A percentile compares a stretch with the other conserved stretches of the same genome.
Conservation (phyloP, 805 yeast species). For the Candida golubevii region DNA sequence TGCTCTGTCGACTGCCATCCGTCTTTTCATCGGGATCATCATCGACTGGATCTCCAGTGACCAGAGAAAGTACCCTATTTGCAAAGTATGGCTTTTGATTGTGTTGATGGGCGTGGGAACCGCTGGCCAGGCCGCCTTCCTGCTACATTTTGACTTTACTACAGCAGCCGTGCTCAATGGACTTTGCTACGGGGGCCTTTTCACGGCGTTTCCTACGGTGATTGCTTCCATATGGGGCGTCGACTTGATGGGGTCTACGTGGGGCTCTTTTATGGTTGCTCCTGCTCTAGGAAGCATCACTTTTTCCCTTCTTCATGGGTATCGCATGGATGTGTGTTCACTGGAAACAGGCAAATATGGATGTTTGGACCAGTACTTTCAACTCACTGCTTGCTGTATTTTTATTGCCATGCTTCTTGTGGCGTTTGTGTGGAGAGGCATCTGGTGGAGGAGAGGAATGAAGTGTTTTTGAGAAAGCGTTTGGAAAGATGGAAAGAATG, state of each 20-base stretch:
- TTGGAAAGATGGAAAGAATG: not conserved
- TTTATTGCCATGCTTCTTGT: constrained; percentile 23
- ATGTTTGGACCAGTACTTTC: constrained; percentile 28
- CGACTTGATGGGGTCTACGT: constrained; percentile 83
- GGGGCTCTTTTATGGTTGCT: constrained; percentile 86
- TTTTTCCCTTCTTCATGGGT: constrained; percentile 69
- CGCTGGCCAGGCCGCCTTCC: constrained; percentile 25
- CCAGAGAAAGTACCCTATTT: constrained; percentile 23
- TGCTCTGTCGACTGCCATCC: constrained; percentile 61
- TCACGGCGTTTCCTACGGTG: constrained; percentile 82
- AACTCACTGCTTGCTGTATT: constrained; percentile 23
- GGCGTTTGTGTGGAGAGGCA: constrained; percentile 24
- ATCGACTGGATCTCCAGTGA: constrained; percentile 56
- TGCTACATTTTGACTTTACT: constrained; percentile 14
- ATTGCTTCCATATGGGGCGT: constrained; percentile 85
- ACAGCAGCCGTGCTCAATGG: constrained; percentile 55
- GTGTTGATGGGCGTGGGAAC: constrained; percentile 26
- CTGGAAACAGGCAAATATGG: constrained; percentile 7
- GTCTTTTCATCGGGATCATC: constrained; percentile 62
- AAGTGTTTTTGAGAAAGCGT: constrained; percentile 17
- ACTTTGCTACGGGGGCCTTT: constrained; percentile 72
- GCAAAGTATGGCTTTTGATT: constrained; percentile 32
- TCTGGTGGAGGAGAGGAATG: constrained; percentile 31
- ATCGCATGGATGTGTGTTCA: constrained; percentile 48
- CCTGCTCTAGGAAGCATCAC: constrained; percentile 78